Evolutionary conservation across 2,329 filamentous ascomycete species (phyloP), one percentile per base, ranked within the genome.

Genomic region (Niveomyces coronatus): DNA sequence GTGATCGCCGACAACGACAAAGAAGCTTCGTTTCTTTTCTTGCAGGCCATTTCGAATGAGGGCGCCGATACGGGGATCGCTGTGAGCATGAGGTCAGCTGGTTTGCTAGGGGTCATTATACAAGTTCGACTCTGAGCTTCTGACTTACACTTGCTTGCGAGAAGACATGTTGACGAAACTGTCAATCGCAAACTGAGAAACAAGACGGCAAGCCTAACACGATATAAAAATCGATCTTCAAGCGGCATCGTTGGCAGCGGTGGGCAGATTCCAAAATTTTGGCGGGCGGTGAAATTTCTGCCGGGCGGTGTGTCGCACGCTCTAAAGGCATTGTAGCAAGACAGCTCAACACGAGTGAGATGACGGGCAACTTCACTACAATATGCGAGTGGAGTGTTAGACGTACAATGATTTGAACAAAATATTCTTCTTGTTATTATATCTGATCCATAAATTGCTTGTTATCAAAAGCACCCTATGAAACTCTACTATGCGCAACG

Each of bases 1-100:
- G 42, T 79, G 78, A 61, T 98, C 87, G 54, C 91, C 91, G 31
- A 98, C 89, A 17, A 98, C 80, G 41, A 98, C 85, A 62, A 98
- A 93, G 69, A 98, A 95, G 66, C 85, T 94, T 61, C 91, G 78
- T 68, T 96, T 96, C 75, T 94, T 95, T 61, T 95, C 87, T 61
- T 85, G 85, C 45, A 88, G 71, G 48, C 84, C 83, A 82, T 94
- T 95, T 58, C 81, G 78, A 55, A 95, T 89, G 51, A 95, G 78
- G 60, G 87, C 81, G 44, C 82, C 84, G 53, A 95, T 94, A 61
- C 87, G 84, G 65, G 84, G 83, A 63, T 94, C 87, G 56, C 85
- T 87, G 46, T 22, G 40, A 41, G 24, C 9, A 28, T 39, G 15
- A 40, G 15, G 14, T 15, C 14, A 29, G n/a, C 22, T 20, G 26